These are phyloP conservation scores for Ustilago cynodontis DNA, from an alignment of 1,284 basidiomycete genomes.

Conservation along the genomic window DNA sequence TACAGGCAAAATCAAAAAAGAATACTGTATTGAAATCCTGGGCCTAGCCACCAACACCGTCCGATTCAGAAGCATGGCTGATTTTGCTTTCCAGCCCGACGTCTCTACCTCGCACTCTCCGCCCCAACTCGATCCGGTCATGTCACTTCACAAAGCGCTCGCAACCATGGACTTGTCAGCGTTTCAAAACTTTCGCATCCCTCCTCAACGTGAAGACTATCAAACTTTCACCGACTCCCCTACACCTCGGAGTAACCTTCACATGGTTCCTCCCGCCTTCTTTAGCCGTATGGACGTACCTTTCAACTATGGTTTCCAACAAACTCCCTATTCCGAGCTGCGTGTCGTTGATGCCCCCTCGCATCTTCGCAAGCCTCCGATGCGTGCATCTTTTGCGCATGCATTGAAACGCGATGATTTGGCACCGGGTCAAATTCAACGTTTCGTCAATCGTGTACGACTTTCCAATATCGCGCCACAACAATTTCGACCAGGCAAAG, in stretches of 20 bases:
- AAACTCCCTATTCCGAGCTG: conserved; percentile 51
- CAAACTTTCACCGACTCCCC: too few relatives aligned
- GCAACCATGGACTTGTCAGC: conserved; percentile 57
- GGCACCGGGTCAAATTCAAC: conserved; percentile 17
- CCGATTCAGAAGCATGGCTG: conserved; percentile 77
- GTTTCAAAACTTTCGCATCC: conserved; percentile 43
- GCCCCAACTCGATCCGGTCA: conserved; percentile 29
- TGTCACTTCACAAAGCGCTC: conserved; percentile 53
- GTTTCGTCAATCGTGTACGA: conserved; percentile 43
- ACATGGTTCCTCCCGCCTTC: conserved; percentile 62
- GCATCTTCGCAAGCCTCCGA: neutral
- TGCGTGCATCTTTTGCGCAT: conserved; percentile 12
- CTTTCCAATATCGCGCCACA: conserved; percentile 48
- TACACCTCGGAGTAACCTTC: conserved; percentile 45
- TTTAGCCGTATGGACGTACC: conserved; percentile 62
- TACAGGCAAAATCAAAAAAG: conserved; percentile 67
- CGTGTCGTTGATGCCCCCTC: conserved; percentile 28
- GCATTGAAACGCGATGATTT: conserved; percentile 6
- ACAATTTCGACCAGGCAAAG: conserved; percentile 27
- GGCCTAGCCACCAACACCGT: conserved; percentile 84
- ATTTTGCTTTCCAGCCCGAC: conserved; percentile 62
- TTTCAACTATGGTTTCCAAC: conserved; percentile 56
- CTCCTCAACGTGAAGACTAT: conserved; percentile 54
- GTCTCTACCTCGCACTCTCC: conserved; percentile 7
- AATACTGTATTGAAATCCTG: conserved; percentile 81